Base-by-base conservation (phyloP, 192 early-diverging fungal species). In the Pecoramyces ruminantium region DNA sequence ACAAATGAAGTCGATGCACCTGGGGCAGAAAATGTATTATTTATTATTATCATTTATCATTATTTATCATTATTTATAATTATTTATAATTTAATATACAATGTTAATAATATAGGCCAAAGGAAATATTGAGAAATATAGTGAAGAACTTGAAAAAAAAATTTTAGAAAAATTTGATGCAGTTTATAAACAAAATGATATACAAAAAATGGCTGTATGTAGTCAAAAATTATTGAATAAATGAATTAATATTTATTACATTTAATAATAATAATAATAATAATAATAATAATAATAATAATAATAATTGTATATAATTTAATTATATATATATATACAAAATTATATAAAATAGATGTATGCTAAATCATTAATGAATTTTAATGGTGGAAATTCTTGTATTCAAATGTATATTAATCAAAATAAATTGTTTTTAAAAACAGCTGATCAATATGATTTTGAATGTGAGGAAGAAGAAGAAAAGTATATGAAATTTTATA, bases 331-430 rank as follows among this genome's bases (percentile, higher is more conserved):
- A n/a, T n/a, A 34, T 6, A 34, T 6, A 34, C 3, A 34, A 34
- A 34, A 34, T 6, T 6, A 34, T 6, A 34, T 6, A 34, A 34
- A 34, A 83, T 91, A 96, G 95, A 92, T 91, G 29, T 93, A 92
- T 80, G 97, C 97, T 77, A 92, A 91, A 82, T 90, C 93, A 4
- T 86, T 99, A 78, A 88, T 93, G 77, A 95, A 97, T 51, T 97
- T 99, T 85, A 99, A 99, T 80, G 96, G 97, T 30, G 96, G 97
- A 38, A 92, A 92, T 80, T 97, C 96, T 0, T 96, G 95, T 82
- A 89, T 98, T 29, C 94, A 96, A 82, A 93, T 92, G 29, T 99
- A 97, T 83, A 94, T 99, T 77, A 97, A 97, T 86, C 97, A 98
- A 83, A 96, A 99, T 81, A 93, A 95, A 81, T 97, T 99, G 81